Evolutionary conservation across 371 early-diverging fungal genomes (phyloP).

Genomic region (Batkoa obscura): DNA sequence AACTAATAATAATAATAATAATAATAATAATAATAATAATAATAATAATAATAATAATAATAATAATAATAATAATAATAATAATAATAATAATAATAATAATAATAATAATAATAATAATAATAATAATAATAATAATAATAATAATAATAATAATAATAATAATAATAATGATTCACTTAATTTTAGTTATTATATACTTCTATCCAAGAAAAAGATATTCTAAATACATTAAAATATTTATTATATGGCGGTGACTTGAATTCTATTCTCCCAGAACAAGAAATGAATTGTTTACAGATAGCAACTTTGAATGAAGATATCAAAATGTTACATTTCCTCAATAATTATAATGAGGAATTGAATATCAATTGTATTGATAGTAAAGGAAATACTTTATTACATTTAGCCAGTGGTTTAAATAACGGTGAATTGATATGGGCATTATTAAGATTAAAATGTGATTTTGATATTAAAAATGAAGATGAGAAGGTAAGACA

Average conservation of each 20-base stretch:
- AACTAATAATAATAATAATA: constrained; percentile 8
- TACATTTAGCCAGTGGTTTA: constrained; percentile 26
- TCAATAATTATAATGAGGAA: constrained; percentile 45
- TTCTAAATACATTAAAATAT: constrained; percentile 5
- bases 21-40: constrained; percentile 11
- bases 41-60: too few relatives aligned
- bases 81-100: too few relatives aligned
- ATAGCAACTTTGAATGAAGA: constrained; percentile 32
- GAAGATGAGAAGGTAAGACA: constrained; percentile 1
- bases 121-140: too few relatives aligned
- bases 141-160: too few relatives aligned
- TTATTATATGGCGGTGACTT: constrained; percentile 4
- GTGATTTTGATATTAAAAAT: background rate
- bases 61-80: background rate
- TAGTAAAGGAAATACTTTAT: constrained; percentile 39
- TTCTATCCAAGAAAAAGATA: background rate
- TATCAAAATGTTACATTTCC: constrained; percentile 38
- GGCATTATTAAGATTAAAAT: background rate
- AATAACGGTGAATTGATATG: background rate
- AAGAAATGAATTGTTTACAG: constrained; percentile 28
- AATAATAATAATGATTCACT: background rate
- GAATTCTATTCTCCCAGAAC: background rate
- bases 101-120: too few relatives aligned
- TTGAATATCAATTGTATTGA: constrained; percentile 39
- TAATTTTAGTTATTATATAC: background rate